These are phyloP conservation scores for Prototheca wickerhamii DNA, from an alignment of 163 green algal species.

Conservation along the genomic window DNA sequence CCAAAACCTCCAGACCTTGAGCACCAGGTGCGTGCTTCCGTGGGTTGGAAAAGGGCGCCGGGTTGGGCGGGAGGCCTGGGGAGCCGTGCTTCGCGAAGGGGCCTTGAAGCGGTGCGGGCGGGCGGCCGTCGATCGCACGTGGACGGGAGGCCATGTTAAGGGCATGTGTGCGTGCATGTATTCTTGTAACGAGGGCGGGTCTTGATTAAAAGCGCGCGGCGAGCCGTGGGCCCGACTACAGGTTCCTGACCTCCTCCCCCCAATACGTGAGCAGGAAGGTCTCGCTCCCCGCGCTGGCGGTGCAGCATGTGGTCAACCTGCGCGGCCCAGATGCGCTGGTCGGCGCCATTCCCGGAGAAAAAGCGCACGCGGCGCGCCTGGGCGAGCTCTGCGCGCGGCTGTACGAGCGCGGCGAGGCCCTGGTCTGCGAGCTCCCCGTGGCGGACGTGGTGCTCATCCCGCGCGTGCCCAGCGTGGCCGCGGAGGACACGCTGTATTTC, in stretches of 20 bases:
- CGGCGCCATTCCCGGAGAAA: conserved; percentile 27
- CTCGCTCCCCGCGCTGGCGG: conserved; percentile 17
- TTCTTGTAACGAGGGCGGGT: not conserved
- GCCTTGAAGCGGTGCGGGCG: no score
- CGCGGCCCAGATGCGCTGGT: conserved; percentile 32
- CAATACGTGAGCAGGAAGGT: conserved; percentile 15
- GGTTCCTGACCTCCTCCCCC: not conserved
- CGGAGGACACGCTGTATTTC: conserved; percentile 22
- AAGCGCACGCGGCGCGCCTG: conserved; percentile 15
- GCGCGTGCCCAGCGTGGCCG: conserved; percentile 13
- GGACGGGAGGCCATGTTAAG: not conserved
- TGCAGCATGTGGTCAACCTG: conserved; percentile 30
- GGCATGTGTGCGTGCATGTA: not conserved
- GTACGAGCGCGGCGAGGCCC: conserved; percentile 17
- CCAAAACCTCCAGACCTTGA: conserved; percentile 15
- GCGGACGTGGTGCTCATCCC: conserved; percentile 34
- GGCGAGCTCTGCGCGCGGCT: conserved; percentile 17
- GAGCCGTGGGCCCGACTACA: not conserved
- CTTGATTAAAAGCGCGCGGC: not conserved
- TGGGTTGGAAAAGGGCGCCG: not conserved
- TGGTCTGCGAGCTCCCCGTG: conserved; percentile 10
- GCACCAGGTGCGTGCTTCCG: not conserved
- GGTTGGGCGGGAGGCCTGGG: no score
- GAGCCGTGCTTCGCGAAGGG: no score
- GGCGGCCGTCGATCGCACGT: no score